phyloP scores from a whole-genome alignment of 768 basidiomycete genomes.

The Suillus placidus region DNA sequence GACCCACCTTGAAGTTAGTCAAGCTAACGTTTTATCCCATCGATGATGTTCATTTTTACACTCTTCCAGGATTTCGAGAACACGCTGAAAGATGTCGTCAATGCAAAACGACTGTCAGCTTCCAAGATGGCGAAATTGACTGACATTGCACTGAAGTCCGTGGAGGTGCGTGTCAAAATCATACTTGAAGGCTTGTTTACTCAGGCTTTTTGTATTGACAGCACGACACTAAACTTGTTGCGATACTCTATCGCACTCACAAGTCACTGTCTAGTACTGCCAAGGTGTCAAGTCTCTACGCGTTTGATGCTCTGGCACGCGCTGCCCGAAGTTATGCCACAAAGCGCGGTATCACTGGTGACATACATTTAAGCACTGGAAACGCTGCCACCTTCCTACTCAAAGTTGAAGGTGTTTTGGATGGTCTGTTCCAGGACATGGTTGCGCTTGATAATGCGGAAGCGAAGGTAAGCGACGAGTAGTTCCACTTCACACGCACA shows the following conservation, averaged over 20 bases:
- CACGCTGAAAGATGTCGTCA: slow-evolving; percentile 79
- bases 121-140: slow-evolving; percentile 83
- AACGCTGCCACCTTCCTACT: slow-evolving; percentile 82
- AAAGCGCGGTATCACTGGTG: slow-evolving; percentile 64
- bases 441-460: slow-evolving; percentile 63
- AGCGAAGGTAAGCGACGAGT: slow-evolving; percentile 75
- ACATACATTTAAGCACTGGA: slow-evolving; percentile 57
- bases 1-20: slow-evolving; percentile 45
- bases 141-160: slow-evolving; percentile 72
- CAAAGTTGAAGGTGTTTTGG: slow-evolving; percentile 89
- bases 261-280: slow-evolving; percentile 66
- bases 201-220: slow-evolving; percentile 33
- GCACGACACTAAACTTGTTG: slow-evolving; percentile 87
- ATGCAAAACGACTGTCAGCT: slow-evolving; percentile 81
- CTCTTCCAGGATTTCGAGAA: slow-evolving; percentile 73
- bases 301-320: slow-evolving; percentile 90
- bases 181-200: not conserved
- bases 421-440: slow-evolving; percentile 89
- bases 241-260: slow-evolving; percentile 87
- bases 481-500: slow-evolving; percentile 10
- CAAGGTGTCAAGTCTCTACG: slow-evolving; percentile 89
- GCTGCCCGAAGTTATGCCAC: slow-evolving; percentile 70
- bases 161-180: slow-evolving; percentile 58
- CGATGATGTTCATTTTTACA: slow-evolving; percentile 14
- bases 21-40: not conserved